Conservation (phyloP, 495 filamentous ascomycete species). For the Xylona heveae region DNA sequence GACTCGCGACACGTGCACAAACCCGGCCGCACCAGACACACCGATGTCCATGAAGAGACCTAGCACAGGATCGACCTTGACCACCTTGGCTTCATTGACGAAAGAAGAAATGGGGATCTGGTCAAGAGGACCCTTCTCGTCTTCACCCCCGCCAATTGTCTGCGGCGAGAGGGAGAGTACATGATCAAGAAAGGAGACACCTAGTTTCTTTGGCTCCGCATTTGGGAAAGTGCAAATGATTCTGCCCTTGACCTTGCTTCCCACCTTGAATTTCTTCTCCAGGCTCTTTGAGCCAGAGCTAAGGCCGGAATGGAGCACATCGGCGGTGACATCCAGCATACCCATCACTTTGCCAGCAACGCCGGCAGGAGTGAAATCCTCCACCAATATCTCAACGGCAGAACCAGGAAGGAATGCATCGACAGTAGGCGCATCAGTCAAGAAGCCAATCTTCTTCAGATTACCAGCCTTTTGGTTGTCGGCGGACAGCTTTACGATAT, state of each 20-base stretch:
- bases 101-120: constrained; percentile 51
- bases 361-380: constrained; percentile 38
- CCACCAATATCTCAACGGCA: constrained; percentile 65
- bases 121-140: constrained; percentile 24
- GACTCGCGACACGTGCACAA: constrained; percentile 81
- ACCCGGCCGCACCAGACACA: constrained; percentile 49
- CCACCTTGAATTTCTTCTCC: constrained; percentile 50
- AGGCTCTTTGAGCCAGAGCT: constrained; percentile 43
- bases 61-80: constrained; percentile 50
- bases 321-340: constrained; percentile 68
- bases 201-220: constrained; percentile 59
- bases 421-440: constrained; percentile 63
- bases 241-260: constrained; percentile 67
- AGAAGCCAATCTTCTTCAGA: constrained; percentile 45
- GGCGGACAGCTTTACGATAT: constrained; percentile 69
- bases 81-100: constrained; percentile 52
- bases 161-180: constrained; percentile 42
- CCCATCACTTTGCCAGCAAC: constrained; percentile 81
- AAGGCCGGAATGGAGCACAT: constrained; percentile 66
- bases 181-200: constrained; percentile 71
- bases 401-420: constrained; percentile 79
- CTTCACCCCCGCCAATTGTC: constrained; percentile 6
- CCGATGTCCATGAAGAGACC: constrained; percentile 73
- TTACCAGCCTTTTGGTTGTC: constrained; percentile 42
- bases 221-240: constrained; percentile 68